phyloP scores from a whole-genome alignment of 176 grass and related monocot species.

The Saccharum spontaneum region DNA sequence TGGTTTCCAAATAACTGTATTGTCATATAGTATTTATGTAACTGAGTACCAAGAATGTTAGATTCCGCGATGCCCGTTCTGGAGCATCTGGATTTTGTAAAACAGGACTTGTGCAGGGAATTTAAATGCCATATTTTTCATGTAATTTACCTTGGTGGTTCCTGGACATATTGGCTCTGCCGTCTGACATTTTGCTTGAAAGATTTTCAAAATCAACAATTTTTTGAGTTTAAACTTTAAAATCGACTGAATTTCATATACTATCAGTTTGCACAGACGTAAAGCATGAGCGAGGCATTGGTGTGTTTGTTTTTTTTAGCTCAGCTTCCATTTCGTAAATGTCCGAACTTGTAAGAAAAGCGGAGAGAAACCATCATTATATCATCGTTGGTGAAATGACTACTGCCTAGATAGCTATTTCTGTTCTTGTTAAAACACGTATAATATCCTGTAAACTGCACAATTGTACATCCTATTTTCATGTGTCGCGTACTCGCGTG shows the following conservation, averaged over 20 bases:
- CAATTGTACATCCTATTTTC: no score
- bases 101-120: not conserved
- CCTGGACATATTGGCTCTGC: not conserved
- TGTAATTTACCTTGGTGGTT: not conserved
- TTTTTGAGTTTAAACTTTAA: no score
- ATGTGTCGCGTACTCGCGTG: no score
- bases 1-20: constrained; percentile 10
- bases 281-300: not conserved
- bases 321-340: not conserved
- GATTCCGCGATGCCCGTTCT: not conserved
- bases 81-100: not conserved
- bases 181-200: not conserved
- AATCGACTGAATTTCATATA: no score
- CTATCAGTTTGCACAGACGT: no score
- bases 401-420: no score
- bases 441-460: no score
- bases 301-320: not conserved
- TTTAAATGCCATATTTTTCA: constrained; percentile 26
- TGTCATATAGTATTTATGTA: constrained; percentile 29
- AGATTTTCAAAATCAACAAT: not conserved
- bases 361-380: not conserved
- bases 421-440: no score
- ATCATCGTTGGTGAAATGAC: no score
- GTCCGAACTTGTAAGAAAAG: not conserved
- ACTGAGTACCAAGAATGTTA: not conserved